These are phyloP conservation scores for Phytophthora constricta DNA, from an alignment of 352 stramenopile genomes.

Conservation along the genomic window DNA sequence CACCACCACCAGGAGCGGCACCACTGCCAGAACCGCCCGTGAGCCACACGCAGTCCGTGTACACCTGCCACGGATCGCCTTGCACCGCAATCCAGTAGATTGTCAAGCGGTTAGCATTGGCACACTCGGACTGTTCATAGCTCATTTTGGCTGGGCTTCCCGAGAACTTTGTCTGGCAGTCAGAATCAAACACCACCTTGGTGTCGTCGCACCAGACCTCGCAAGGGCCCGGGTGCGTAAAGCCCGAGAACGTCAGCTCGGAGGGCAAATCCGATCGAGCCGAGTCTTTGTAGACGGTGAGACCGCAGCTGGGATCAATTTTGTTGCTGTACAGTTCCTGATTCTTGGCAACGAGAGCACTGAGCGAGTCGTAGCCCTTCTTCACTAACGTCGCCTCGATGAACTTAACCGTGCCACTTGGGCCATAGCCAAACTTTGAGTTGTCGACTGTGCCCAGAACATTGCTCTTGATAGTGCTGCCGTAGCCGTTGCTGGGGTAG, in stretches of 20 bases:
- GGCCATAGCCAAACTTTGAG: constrained; percentile 51
- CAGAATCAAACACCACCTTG: constrained; percentile 50
- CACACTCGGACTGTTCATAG: constrained; percentile 52
- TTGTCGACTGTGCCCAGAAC: constrained; percentile 44
- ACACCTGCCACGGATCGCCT: constrained; percentile 63
- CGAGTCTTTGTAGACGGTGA: constrained; percentile 46
- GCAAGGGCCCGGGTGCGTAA: constrained; percentile 64
- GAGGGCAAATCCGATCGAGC: constrained; percentile 40
- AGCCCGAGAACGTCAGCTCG: constrained; percentile 52
- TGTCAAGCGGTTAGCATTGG: constrained; percentile 48
- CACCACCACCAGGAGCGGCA: constrained; percentile 18
- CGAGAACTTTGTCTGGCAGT: constrained; percentile 55
- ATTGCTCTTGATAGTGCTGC: constrained; percentile 42
- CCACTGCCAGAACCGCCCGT: constrained; percentile 32
- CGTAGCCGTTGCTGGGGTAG: constrained; percentile 56
- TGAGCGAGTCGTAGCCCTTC: constrained; percentile 45
- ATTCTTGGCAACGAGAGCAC: constrained; percentile 51
- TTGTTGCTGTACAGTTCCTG: constrained; percentile 47
- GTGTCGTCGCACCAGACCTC: constrained; percentile 68
- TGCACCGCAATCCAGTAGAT: constrained; percentile 70
- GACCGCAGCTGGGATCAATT: constrained; percentile 41
- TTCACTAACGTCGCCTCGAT: constrained; percentile 41
- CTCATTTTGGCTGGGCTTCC: constrained; percentile 40
- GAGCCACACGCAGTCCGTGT: constrained; percentile 50
- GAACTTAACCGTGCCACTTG: constrained; percentile 39